phyloP scores from a whole-genome alignment of 768 basidiomycete species.

The Coprinopsis sp. region DNA sequence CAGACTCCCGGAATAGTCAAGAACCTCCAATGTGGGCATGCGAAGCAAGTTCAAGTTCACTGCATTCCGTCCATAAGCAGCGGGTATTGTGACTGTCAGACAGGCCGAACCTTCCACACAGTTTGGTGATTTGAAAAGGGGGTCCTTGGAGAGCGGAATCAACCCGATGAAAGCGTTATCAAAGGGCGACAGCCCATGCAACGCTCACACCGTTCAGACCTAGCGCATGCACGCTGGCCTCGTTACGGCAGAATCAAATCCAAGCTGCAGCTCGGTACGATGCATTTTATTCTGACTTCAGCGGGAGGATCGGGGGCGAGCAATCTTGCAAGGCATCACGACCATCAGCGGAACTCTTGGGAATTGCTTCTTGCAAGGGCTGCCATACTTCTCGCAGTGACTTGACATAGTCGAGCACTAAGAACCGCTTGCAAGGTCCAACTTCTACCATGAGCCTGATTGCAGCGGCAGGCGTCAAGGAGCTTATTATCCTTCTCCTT shows the following conservation, averaged over 20 bases:
- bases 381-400: conserved; percentile 24
- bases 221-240: background rate
- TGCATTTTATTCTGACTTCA: background rate
- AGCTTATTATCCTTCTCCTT: conserved; percentile 8
- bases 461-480: conserved; percentile 17
- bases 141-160: background rate
- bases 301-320: conserved; percentile 7
- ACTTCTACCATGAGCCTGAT: conserved; percentile 18
- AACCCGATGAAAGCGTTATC: background rate
- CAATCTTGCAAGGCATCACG: conserved; percentile 14
- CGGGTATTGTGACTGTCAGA: background rate
- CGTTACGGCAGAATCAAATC: conserved; percentile 1
- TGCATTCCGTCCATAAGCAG: background rate
- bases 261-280: too few species aligned
- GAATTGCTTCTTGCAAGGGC: conserved; percentile 19
- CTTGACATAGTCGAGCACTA: conserved; percentile 28
- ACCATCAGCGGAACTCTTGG: conserved; percentile 25
- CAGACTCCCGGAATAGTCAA: too few species aligned
- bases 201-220: too few species aligned
- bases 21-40: background rate
- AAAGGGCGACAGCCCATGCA: too few species aligned
- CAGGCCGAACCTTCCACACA: background rate
- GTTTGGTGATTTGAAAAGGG: conserved; percentile 1
- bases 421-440: conserved; percentile 21
- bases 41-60: background rate